Evolutionary conservation across 2,329 filamentous ascomycete species (phyloP).

Genomic region (Plenodomus tracheiphilus): DNA sequence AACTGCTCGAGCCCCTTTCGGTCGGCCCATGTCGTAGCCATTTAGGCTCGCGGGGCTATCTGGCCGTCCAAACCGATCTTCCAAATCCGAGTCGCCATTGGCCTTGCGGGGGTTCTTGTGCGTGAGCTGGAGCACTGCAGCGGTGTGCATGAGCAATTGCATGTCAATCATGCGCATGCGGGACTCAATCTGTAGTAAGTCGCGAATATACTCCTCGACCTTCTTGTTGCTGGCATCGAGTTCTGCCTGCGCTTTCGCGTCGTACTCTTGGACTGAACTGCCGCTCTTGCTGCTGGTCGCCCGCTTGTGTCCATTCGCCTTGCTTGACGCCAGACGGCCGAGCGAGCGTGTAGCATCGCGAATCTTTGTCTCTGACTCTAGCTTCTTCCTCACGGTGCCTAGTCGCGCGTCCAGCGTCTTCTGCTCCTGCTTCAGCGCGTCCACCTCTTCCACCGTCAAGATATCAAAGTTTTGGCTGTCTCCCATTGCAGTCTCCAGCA

Average conservation of each 20-base stretch:
- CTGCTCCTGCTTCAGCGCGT: slow-evolving; percentile 86
- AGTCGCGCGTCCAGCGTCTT: slow-evolving; percentile 73
- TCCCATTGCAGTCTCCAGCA: slow-evolving; percentile 89
- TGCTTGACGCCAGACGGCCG: slow-evolving; percentile 74
- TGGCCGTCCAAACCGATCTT: slow-evolving; percentile 54
- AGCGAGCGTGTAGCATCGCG: slow-evolving; percentile 90
- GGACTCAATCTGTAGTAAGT: slow-evolving; percentile 81
- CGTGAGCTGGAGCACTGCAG: slow-evolving; percentile 87
- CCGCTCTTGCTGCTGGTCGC: slow-evolving; percentile 55
- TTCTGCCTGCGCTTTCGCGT: slow-evolving; percentile 68
- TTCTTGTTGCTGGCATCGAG: slow-evolving; percentile 73
- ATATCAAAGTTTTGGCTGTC: slow-evolving; percentile 87
- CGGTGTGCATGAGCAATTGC: slow-evolving; percentile 83
- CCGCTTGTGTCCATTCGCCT: slow-evolving; percentile 52
- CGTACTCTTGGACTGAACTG: slow-evolving; percentile 24
- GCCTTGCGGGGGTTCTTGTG: slow-evolving; percentile 74
- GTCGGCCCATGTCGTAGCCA: slow-evolving; percentile 62
- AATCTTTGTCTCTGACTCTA: slow-evolving; percentile 89
- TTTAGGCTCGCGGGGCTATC: slow-evolving; percentile 78
- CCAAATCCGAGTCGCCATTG: slow-evolving; percentile 48
- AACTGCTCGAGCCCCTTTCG: slow-evolving; percentile 58
- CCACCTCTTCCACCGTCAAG: slow-evolving; percentile 87
- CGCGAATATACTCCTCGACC: slow-evolving; percentile 81
- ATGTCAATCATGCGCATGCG: slow-evolving; percentile 71
- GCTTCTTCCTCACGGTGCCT: slow-evolving; percentile 77